Evolutionary conservation across 2,329 filamentous ascomycete species (phyloP).

Genomic region (Madurella fahalii): DNA sequence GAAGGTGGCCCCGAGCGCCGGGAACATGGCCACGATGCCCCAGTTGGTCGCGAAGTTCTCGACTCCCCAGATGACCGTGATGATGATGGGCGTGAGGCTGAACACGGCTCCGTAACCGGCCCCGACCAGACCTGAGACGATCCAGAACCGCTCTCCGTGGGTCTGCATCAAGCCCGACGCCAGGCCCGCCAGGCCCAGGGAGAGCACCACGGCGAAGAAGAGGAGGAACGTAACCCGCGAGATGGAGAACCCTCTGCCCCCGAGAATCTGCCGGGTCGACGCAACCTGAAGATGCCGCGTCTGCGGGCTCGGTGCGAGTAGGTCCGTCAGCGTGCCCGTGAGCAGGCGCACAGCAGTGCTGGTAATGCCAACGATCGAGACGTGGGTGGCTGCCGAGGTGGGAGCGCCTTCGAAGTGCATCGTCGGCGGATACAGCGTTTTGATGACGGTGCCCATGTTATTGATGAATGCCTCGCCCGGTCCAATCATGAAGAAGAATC

Average conservation of each 20-base stretch:
- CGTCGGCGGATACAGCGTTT: conserved; percentile 67
- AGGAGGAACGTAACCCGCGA: conserved; percentile 80
- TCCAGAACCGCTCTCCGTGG: conserved; percentile 74
- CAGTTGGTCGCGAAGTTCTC: conserved; percentile 99
- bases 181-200: conserved; percentile 70
- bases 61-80: conserved; percentile 96
- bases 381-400: conserved; percentile 76
- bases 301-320: conserved; percentile 68
- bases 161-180: conserved; percentile 72
- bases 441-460: conserved; percentile 90
- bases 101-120: conserved; percentile 92
- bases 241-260: conserved; percentile 47
- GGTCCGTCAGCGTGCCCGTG: conserved; percentile 82
- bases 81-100: conserved; percentile 82
- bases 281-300: conserved; percentile 53
- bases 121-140: conserved; percentile 79
- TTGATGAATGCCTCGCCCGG: conserved; percentile 98
- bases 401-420: conserved; percentile 38
- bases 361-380: conserved; percentile 85
- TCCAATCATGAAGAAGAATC: conserved; percentile 89
- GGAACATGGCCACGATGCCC: conserved; percentile 90
- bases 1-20: conserved; percentile 79
- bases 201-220: conserved; percentile 68
- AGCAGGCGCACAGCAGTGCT: conserved; percentile 88
- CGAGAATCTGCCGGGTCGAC: conserved; percentile 23